These are phyloP conservation scores for Hyaloperonospora arabidopsidis DNA, from an alignment of 352 stramenopile species.

Conservation along the genomic window DNA sequence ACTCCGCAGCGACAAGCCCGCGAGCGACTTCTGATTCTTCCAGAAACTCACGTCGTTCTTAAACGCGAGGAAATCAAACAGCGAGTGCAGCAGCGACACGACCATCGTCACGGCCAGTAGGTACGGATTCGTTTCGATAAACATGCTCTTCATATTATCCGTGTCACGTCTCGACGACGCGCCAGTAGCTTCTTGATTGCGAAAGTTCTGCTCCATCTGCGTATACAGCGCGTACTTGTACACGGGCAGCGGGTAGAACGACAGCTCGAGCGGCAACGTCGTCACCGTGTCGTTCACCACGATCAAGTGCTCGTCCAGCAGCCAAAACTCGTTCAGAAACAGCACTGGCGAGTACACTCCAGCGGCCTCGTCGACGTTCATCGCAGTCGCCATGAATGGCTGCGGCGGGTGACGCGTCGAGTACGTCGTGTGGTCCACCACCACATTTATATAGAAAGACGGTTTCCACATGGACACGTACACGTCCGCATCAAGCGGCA, in stretches of 20 bases:
- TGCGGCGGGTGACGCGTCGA: slow-evolving; percentile 43
- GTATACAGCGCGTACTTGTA: slow-evolving; percentile 91
- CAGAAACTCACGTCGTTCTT: slow-evolving; percentile 99
- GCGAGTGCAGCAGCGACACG: slow-evolving; percentile 93
- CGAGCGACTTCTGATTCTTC: slow-evolving; percentile 95
- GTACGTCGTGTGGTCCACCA: slow-evolving; percentile 70
- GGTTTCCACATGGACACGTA: slow-evolving; percentile 84
- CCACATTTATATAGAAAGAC: slow-evolving; percentile 50
- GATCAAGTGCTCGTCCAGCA: slow-evolving; percentile 80
- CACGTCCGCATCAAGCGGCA: slow-evolving; percentile 23
- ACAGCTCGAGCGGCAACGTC: slow-evolving; percentile 74
- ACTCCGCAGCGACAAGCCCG: slow-evolving; percentile 89
- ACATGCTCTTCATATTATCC: slow-evolving; percentile 92
- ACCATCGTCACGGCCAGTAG: slow-evolving; percentile 92
- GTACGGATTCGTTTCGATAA: slow-evolving; percentile 96
- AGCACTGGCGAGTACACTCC: slow-evolving; percentile 85
- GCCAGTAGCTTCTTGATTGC: slow-evolving; percentile 88
- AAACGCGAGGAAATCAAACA: slow-evolving; percentile 99
- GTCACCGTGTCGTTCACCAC: slow-evolving; percentile 85
- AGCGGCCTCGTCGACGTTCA: slow-evolving; percentile 49
- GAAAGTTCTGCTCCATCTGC: slow-evolving; percentile 89
- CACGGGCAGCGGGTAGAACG: slow-evolving; percentile 77
- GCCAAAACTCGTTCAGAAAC: slow-evolving; percentile 93
- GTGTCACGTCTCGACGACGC: slow-evolving; percentile 85
- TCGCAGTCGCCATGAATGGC: slow-evolving; percentile 54